Conservation (phyloP, 202 grass and related monocot genomes). For the Schoenoplectus triqueter region DNA sequence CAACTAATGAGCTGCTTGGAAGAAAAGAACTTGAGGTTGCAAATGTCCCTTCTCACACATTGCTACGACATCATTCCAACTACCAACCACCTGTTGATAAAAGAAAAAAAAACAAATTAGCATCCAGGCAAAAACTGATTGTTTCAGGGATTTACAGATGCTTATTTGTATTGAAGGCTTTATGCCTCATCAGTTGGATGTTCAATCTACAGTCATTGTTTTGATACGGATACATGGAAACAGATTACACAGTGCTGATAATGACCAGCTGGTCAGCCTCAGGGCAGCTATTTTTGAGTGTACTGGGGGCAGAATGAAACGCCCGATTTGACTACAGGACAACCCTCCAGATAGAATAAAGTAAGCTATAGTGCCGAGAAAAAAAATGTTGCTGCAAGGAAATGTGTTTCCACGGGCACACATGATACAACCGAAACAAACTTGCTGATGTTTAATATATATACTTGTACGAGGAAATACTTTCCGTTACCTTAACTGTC, state of each 20-base stretch:
- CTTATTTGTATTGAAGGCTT: slow-evolving; percentile 11
- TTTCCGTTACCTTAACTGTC: slow-evolving; percentile 84
- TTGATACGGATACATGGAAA: slow-evolving; percentile 1
- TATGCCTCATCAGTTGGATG: slow-evolving; percentile 10
- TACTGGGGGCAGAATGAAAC: neutral
- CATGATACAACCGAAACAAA: slow-evolving; percentile 13
- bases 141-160: neutral
- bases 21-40: slow-evolving; percentile 98
- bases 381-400: neutral
- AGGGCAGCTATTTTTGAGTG: neutral
- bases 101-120: slow-evolving; percentile 28
- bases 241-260: slow-evolving; percentile 13
- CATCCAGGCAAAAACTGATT: slow-evolving; percentile 28
- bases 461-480: slow-evolving; percentile 10
- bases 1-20: slow-evolving; percentile 74
- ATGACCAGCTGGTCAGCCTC: neutral
- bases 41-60: slow-evolving; percentile 97
- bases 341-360: neutral
- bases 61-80: slow-evolving; percentile 77
- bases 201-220: neutral
- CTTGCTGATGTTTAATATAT: neutral
- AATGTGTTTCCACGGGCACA: neutral
- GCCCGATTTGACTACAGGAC: neutral
- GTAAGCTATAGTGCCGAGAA: neutral
- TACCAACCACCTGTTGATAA: slow-evolving; percentile 73